Base-by-base conservation (phyloP, 768 basidiomycete species). In the Leccinum pellstonianum region DNA sequence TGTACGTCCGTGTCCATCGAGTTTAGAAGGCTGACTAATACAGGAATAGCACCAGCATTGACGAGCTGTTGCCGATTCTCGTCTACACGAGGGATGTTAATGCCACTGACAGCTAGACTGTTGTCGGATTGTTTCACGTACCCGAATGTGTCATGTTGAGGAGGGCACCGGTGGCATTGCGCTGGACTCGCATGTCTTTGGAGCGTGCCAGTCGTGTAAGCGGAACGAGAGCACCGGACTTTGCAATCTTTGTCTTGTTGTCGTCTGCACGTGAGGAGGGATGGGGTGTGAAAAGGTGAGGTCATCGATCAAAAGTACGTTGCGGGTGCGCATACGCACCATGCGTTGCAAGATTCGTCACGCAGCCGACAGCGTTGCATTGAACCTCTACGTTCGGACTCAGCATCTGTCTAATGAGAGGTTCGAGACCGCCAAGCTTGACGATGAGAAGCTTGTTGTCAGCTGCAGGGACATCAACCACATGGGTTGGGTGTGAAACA, bases 71-170 rank as follows among this genome's bases (percentile, higher is more conserved):
- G 96, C 56, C 97, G 82, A 74, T 99, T 99, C 78, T 99, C 97
- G 71, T 99, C 97, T 95, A 56, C 15, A 57, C 27, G 46, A 41
- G 46, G 19, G n/a, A 55, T 25, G 49, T 67, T 8, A 55, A 58
- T 5, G 55, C 29, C 41, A 23, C 33, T 58, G 60, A 56, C 48
- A 33, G 53, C 17, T 23, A 38, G 9, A 19, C 6, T 43, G 9
- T 25, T n/a, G 64, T 23, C 9, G 14, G 5, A 37, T 38, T 3
- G 11, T 5, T 33, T 52, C 33, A 67, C 82, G 64, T 66, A 94
- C 95, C 95, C 25, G 95, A 97, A 78, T 99, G 97, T 37, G 97
- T 99, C 97, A 98, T 98, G 74, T 99, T 99, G 37, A 99, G 81
- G 58, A 99, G 79, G 43, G 97, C 97, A 8, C 97, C 97, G 2